Evolutionary conservation across 495 filamentous ascomycete genomes (phyloP).

Genomic region (Lasiosphaeria hispida): DNA sequence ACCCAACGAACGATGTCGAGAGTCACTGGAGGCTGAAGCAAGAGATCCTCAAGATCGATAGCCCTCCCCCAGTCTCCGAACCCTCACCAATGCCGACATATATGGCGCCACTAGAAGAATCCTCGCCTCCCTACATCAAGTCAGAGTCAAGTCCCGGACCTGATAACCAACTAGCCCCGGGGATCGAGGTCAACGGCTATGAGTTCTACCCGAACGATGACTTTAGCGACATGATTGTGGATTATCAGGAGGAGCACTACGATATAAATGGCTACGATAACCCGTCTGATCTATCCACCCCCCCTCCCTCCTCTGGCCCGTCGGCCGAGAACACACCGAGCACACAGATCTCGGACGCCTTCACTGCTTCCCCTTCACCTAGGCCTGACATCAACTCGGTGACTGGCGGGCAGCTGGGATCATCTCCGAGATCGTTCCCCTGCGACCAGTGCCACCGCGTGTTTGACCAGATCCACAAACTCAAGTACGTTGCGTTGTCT

Average conservation of each 20-base stretch:
- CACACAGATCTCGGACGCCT: conserved; percentile 37
- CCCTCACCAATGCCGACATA: neutral
- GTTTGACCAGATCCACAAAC: conserved; percentile 48
- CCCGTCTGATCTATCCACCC: conserved; percentile 38
- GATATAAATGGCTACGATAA: conserved; percentile 15
- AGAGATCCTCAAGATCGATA: conserved; percentile 41
- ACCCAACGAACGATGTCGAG: conserved; percentile 41
- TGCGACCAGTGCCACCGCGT: conserved; percentile 44
- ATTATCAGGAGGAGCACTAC: neutral
- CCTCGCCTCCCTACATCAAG: conserved; percentile 15
- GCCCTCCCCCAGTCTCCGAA: conserved; percentile 32
- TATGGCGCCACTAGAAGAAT: conserved; percentile 13
- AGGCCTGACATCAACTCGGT: conserved; percentile 19
- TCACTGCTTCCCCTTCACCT: conserved; percentile 38
- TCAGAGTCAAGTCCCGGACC: conserved; percentile 23
- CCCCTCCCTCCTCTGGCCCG: conserved; percentile 40
- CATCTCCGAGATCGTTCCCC: conserved; percentile 27
- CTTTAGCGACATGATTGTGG: neutral
- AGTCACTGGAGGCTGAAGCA: conserved; percentile 37
- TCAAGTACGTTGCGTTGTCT: conserved; percentile 36
- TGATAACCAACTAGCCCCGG: conserved; percentile 14
- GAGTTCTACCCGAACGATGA: conserved; percentile 3
- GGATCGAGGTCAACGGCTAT: conserved; percentile 22
- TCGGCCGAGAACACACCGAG: conserved; percentile 44
- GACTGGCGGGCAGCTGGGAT: conserved; percentile 7